Percentiles rank a stretch among this genome's conserved stretches.
phyloP scores from a whole-genome alignment of 768 basidiomycete species.

The Rubroboletus pulcherrimus region DNA sequence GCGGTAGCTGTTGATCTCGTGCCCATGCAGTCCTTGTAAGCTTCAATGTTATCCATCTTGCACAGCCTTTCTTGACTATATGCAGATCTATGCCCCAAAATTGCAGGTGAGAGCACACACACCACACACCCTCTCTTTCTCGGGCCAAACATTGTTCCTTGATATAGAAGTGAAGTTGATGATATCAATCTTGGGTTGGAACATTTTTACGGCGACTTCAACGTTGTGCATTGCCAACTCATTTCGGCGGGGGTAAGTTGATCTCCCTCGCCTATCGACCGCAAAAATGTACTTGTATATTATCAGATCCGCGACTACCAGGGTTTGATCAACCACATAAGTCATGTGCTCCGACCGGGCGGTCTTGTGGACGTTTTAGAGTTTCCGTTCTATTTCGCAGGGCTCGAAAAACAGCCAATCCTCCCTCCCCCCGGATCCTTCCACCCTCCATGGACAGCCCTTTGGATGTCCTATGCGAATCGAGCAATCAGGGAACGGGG shows the following conservation, averaged over 20 bases:
- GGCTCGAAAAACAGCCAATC: slow-evolving; percentile 43
- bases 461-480: slow-evolving; percentile 56
- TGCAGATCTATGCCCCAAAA: slow-evolving; percentile 64
- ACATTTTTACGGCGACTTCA: slow-evolving; percentile 76
- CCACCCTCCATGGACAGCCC: slow-evolving; percentile 54
- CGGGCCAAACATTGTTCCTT: slow-evolving; percentile 2
- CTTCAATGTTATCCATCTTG: slow-evolving; percentile 12
- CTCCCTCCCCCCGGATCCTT: slow-evolving; percentile 40
- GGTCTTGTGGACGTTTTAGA: slow-evolving; percentile 67
- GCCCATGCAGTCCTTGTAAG: slow-evolving; percentile 73
- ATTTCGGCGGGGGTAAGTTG: slow-evolving; percentile 69
- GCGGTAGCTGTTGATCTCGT: slow-evolving; percentile 77
- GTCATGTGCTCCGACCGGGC: slow-evolving; percentile 62
- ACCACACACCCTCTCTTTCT: neutral
- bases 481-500: slow-evolving; percentile 54
- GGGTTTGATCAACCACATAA: slow-evolving; percentile 61
- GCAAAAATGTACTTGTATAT: slow-evolving; percentile 14
- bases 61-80: slow-evolving; percentile 16
- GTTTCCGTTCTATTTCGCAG: slow-evolving; percentile 67
- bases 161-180: slow-evolving; percentile 70
- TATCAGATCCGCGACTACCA: slow-evolving; percentile 65
- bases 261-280: slow-evolving; percentile 4
- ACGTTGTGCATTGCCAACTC: slow-evolving; percentile 70
- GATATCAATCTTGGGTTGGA: slow-evolving; percentile 83
- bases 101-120: slow-evolving; percentile 46